Conservation (phyloP, 208 protist species). For the Acanthamoeba triangularis region DNA sequence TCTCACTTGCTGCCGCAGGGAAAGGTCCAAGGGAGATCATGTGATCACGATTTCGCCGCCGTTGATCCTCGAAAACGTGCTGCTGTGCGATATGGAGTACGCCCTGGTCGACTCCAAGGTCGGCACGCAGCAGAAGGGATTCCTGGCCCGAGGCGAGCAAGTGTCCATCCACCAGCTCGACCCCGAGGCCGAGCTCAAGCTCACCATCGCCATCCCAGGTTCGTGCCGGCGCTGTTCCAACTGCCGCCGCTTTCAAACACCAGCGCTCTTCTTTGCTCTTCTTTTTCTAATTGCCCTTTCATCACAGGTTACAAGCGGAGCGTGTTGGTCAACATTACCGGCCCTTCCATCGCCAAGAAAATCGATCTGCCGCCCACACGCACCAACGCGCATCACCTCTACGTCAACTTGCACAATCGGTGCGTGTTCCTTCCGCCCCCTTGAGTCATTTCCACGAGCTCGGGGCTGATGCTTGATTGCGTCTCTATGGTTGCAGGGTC, state of each 20-base stretch:
- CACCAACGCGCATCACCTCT: conserved; percentile 51
- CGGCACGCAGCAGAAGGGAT: conserved; percentile 54
- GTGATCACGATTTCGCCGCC: conserved; percentile 66
- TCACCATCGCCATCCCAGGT: conserved; percentile 70
- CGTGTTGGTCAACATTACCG: conserved; percentile 50
- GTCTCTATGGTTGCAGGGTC: conserved; percentile 11
- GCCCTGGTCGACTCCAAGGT: conserved; percentile 56
- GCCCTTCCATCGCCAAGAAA: conserved; percentile 38
- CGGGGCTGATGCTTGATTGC: neutral
- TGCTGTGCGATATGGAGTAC: conserved; percentile 74
- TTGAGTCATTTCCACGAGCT: neutral
- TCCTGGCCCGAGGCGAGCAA: conserved; percentile 51
- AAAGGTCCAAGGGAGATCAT: conserved; percentile 50
- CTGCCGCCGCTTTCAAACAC: neutral
- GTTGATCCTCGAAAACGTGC: conserved; percentile 72
- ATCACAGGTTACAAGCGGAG: conserved; percentile 70
- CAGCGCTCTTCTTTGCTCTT: too few species aligned
- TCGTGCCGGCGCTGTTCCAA: neutral
- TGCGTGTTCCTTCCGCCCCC: neutral
- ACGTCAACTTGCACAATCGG: conserved; percentile 74
- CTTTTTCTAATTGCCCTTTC: neutral
- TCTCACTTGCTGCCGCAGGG: conserved; percentile 1
- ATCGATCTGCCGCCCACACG: conserved; percentile 45
- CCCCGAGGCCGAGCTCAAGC: conserved; percentile 40
- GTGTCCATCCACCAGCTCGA: conserved; percentile 69